Evolutionary conservation across 345 rosid genomes (phyloP), one percentile per base, ranked within the genome.

Genomic region (Acer negundo): DNA sequence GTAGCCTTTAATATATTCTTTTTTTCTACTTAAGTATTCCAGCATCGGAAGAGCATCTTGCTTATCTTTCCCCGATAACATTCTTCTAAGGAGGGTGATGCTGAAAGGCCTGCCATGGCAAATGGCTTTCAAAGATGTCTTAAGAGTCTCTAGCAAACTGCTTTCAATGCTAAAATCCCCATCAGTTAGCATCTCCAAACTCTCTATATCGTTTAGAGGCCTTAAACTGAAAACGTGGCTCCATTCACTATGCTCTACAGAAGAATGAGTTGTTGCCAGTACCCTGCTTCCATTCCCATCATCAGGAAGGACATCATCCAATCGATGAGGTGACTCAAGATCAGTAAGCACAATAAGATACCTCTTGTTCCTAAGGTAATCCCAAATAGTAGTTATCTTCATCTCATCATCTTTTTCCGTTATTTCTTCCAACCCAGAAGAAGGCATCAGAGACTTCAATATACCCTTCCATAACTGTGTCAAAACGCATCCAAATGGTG

Each of bases 221-320:
- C 12, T 20, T 20, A 58, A 17, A 2, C 10, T n/a, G 62, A 4
- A 20, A 58, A 9, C 1, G 23, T 7, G 11, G 24, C 62, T 58
- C 10, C 62, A 5, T 1, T 7, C 24, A 20, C 9, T 0, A 58
- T 22, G 2, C 13, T 0, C 2, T 13, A 2, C 44, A 40, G 44
- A 2, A 12, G 1, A 12, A 0, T 10, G 2, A 6, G 12, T 2
- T 1, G 35, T 44, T 46, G 1, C 10, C 38, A 47, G 10, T 6
- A 46, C 11, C 20, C 72, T 69, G 19, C 59, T 47, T 47, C 72
- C 59, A 7, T 69, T 69, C 11, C 24, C 19, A 69, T 69, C n/a
- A 69, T 47, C 58, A 3, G 72, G 72, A 22, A 69, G 38, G 23
- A 24, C n/a, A 17, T n/a, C 24, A 23, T 46, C 31, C 58, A 31